phyloP scores from a whole-genome alignment of 805 yeast species.

The Metschnikowia vanudenii region DNA sequence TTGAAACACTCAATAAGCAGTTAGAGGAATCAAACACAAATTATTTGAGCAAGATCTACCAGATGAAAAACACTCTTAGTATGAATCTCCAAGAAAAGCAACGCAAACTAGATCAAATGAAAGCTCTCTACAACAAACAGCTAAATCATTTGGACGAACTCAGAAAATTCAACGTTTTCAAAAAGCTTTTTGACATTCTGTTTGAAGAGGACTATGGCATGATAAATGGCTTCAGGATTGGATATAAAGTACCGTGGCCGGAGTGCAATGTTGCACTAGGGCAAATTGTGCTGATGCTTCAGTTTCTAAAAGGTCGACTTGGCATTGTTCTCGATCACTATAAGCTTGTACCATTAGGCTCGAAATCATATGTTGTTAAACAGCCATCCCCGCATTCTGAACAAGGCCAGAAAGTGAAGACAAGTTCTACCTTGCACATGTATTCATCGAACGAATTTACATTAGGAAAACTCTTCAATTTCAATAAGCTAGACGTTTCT shows the following conservation, averaged over 20 bases:
- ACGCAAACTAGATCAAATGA: slow-evolving; percentile 59
- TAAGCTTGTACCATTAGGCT: slow-evolving; percentile 76
- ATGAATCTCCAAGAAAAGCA: slow-evolving; percentile 49
- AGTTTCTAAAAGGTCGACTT: slow-evolving; percentile 60
- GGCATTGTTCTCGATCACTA: slow-evolving; percentile 57
- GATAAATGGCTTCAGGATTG: slow-evolving; percentile 83
- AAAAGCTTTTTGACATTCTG: slow-evolving; percentile 78
- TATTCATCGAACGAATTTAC: slow-evolving; percentile 72
- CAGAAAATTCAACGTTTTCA: slow-evolving; percentile 76
- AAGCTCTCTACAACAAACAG: slow-evolving; percentile 60
- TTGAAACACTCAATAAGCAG: slow-evolving; percentile 44
- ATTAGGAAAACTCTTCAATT: slow-evolving; percentile 66
- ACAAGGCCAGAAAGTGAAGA: slow-evolving; percentile 1
- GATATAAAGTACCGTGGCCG: slow-evolving; percentile 78
- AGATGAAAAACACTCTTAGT: slow-evolving; percentile 54
- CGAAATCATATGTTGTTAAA: slow-evolving; percentile 73
- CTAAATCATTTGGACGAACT: slow-evolving; percentile 66
- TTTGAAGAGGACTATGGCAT: slow-evolving; percentile 72
- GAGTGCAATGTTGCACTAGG: slow-evolving; percentile 93
- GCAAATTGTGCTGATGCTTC: slow-evolving; percentile 67
- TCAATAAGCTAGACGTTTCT: slow-evolving; percentile 74
- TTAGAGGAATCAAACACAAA: slow-evolving; percentile 31
- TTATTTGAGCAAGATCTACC: slow-evolving; percentile 48
- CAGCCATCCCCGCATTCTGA: slow-evolving; percentile 4
- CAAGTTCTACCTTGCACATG: slow-evolving; percentile 51